phyloP scores from a whole-genome alignment of 768 basidiomycete species.

The Leccinum subgranulosum region DNA sequence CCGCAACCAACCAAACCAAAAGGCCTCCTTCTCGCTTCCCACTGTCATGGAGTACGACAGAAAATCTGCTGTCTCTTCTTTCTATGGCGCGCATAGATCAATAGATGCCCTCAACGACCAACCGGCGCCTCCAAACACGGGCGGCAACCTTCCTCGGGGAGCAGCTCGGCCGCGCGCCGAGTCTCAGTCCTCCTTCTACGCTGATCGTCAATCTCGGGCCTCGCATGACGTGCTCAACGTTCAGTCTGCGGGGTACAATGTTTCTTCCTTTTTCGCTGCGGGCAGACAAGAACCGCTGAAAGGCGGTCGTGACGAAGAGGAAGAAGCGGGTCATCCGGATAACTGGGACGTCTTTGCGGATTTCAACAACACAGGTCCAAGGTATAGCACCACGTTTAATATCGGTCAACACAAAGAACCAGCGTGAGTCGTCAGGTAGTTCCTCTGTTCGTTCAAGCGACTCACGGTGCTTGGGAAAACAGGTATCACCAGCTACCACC shows the following conservation, averaged over 20 bases:
- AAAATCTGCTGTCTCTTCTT: constrained; percentile 77
- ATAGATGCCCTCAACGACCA: constrained; percentile 57
- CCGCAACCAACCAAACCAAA: background rate
- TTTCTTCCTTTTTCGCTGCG: constrained; percentile 60
- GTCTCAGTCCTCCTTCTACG: constrained; percentile 69
- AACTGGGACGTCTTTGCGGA: constrained; percentile 85
- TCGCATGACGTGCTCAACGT: constrained; percentile 48
- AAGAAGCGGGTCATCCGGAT: constrained; percentile 38
- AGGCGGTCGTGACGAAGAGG: constrained; percentile 73
- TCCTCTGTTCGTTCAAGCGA: background rate
- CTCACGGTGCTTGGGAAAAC: constrained; percentile 2
- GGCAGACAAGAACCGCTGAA: constrained; percentile 77
- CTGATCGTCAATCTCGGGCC: constrained; percentile 35
- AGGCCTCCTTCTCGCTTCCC: background rate
- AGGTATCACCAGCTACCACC: constrained; percentile 49
- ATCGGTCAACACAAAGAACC: constrained; percentile 36
- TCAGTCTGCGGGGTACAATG: constrained; percentile 72
- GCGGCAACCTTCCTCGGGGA: constrained; percentile 19
- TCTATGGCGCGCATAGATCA: constrained; percentile 67
- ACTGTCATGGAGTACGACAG: constrained; percentile 68
- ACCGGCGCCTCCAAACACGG: constrained; percentile 26
- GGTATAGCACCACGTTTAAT: constrained; percentile 66
- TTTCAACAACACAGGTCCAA: constrained; percentile 83
- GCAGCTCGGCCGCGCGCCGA: constrained; percentile 54
- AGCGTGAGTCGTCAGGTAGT: constrained; percentile 40